phyloP scores from a whole-genome alignment of 2,329 filamentous ascomycete species.

The Leptosphaerulina australis region DNA sequence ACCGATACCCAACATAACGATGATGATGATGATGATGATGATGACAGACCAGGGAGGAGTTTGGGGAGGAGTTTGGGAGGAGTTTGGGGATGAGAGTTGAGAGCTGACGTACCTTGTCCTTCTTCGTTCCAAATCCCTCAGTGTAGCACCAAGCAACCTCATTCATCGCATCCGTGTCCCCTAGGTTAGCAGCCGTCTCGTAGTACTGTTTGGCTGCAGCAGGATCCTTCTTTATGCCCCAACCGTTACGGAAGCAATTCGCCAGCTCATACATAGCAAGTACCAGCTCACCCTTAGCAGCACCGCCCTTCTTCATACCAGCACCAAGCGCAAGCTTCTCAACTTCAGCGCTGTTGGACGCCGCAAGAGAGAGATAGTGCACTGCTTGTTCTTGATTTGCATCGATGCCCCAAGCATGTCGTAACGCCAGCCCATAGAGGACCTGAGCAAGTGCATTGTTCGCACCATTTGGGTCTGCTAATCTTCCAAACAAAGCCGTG shows the following conservation, averaged over 20 bases:
- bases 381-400: slow-evolving; percentile 76
- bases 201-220: slow-evolving; percentile 90
- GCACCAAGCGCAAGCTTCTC: slow-evolving; percentile 84
- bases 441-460: slow-evolving; percentile 97
- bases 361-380: slow-evolving; percentile 83
- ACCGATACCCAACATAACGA: background rate
- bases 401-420: slow-evolving; percentile 90
- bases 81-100: background rate
- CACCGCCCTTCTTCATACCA: slow-evolving; percentile 89
- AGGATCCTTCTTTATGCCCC: slow-evolving; percentile 87
- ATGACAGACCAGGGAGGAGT: slow-evolving; percentile 15
- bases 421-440: slow-evolving; percentile 87
- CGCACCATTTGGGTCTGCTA: slow-evolving; percentile 81
- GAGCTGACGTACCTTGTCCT: slow-evolving; percentile 85
- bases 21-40: slow-evolving; percentile 4
- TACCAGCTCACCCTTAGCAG: slow-evolving; percentile 93
- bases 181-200: slow-evolving; percentile 94
- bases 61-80: slow-evolving; percentile 7
- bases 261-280: slow-evolving; percentile 95
- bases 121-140: slow-evolving; percentile 95
- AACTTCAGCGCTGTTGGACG: slow-evolving; percentile 85
- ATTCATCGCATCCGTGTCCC: slow-evolving; percentile 97
- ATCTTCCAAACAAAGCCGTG: slow-evolving; percentile 80
- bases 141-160: slow-evolving; percentile 95
- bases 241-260: slow-evolving; percentile 91